phyloP scores from a whole-genome alignment of 805 yeast genomes.

The Schwanniomyces pseudopolymorphus region DNA sequence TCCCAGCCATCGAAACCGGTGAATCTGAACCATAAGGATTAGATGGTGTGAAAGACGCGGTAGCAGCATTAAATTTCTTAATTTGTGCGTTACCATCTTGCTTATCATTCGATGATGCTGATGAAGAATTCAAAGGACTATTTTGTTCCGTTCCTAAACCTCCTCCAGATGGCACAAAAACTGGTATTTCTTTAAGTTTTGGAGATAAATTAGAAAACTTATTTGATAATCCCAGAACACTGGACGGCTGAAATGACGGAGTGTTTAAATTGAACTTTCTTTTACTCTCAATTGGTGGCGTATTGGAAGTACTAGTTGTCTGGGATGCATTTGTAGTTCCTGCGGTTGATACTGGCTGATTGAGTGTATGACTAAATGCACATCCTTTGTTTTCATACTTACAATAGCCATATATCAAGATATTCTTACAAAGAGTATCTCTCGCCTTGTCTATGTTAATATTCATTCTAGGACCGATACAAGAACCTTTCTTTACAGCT shows the following conservation, averaged over 20 bases:
- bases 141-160: background rate
- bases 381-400: conserved; percentile 87
- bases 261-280: conserved; percentile 40
- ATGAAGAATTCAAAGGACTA: background rate
- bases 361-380: conserved; percentile 67
- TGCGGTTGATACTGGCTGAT: conserved; percentile 13
- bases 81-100: conserved; percentile 3
- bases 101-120: conserved; percentile 1
- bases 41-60: conserved; percentile 41
- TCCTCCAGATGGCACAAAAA: conserved; percentile 46
- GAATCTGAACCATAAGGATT: conserved; percentile 13
- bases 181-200: conserved; percentile 45
- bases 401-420: conserved; percentile 84
- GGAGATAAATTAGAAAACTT: conserved; percentile 52
- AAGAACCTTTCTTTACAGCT: background rate
- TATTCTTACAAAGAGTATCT: conserved; percentile 79
- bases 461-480: conserved; percentile 16
- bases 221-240: conserved; percentile 19
- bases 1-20: conserved; percentile 13
- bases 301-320: background rate
- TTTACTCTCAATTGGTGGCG: conserved; percentile 17
- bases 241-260: conserved; percentile 45
- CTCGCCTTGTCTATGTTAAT: conserved; percentile 59
- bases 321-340: background rate
- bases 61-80: conserved; percentile 35